Evolutionary conservation across 768 basidiomycete genomes (phyloP).

Genomic region (Agaricus sinodeliciosus): DNA sequence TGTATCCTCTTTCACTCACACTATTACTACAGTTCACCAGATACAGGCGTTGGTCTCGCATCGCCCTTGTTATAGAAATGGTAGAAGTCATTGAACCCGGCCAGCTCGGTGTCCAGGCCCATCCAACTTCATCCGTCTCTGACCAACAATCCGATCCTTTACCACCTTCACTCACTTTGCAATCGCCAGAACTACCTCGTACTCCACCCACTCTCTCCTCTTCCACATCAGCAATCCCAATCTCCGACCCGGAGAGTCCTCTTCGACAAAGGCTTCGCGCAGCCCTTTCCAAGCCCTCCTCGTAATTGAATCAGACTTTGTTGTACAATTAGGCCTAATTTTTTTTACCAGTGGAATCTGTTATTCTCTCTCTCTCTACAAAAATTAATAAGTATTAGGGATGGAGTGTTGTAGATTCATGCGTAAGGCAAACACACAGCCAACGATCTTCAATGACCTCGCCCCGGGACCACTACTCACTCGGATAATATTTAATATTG

Average conservation of each 20-base stretch:
- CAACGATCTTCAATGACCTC: not conserved
- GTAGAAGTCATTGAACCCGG: slow-evolving; percentile 46
- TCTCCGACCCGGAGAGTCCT: slow-evolving; percentile 3
- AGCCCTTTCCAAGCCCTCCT: slow-evolving; percentile 7
- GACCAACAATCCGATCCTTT: not conserved
- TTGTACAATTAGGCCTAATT: slow-evolving; percentile 3
- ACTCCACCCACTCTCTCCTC: not conserved
- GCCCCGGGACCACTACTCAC: too few species aligned
- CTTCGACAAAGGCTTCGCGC: slow-evolving; percentile 8
- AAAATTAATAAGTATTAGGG: too few species aligned
- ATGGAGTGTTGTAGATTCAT: too few species aligned
- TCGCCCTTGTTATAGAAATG: slow-evolving; percentile 71
- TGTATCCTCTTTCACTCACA: slow-evolving; percentile 1
- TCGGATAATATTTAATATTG: slow-evolving; percentile 3
- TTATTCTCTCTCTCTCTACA: too few species aligned
- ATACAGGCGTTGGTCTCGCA: slow-evolving; percentile 78
- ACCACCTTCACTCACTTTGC: not conserved
- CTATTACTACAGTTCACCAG: slow-evolving; percentile 63
- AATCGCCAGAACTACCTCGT: not conserved
- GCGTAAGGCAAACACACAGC: not conserved
- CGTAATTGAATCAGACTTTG: slow-evolving; percentile 9
- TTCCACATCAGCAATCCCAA: not conserved
- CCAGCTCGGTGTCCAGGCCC: slow-evolving; percentile 23
- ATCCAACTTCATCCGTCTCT: not conserved
- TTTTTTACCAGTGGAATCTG: not conserved